Evolutionary conservation across 1,139 yeast genomes (phyloP), one percentile per base, ranked within the genome.

Genomic region (Keqinozyma sinolaborantium): DNA sequence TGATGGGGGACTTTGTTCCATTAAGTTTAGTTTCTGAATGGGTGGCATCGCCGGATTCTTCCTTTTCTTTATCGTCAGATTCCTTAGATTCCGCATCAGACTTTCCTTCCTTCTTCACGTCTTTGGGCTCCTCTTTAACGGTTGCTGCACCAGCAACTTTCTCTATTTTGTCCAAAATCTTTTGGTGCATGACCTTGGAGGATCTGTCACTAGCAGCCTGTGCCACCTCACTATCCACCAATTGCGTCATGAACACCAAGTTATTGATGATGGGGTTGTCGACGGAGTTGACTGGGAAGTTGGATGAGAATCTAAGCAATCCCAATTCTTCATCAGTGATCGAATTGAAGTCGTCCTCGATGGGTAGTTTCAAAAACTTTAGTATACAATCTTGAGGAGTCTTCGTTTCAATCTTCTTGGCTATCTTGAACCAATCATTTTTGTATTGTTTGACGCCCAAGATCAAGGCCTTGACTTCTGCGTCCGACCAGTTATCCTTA

Each of bases 211-310:
- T 86, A 9, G 96, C 95, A 8, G 88, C 87, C 35, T 79, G 83
- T 2, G 92, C 95, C 24, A 81, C 79, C 28, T 79, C 82, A n/a
- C 92, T 82, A 50, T 90, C 96, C 14, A 90, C 95, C 35, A 90
- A 60, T 28, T 88, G 82, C 0, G 94, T 81, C 60, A 94, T 67
- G 56, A 90, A 92, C 4, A 95, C 81, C 41, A 92, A 74, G 23
- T 95, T 92, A 23, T 95, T 83, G 64, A 92, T 73, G 3, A 92
- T 90, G 1, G 99, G 98, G 54, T 92, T 92, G 47, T 92, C 97
- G 16, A 82, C 77, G 26, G 87, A 76, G 31, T 87, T 79, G 29
- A 86, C 81, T 5, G 97, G 96, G 35, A 90, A 70, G 51, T 83
- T 83, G 3, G 94, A 81, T 3, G 92, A 83, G 56, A 75, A 88